Percentiles rank a stretch among this genome's conserved stretches.
Conservation (phyloP, 257 asterid genomes). For the Rehmannia glutinosa region DNA sequence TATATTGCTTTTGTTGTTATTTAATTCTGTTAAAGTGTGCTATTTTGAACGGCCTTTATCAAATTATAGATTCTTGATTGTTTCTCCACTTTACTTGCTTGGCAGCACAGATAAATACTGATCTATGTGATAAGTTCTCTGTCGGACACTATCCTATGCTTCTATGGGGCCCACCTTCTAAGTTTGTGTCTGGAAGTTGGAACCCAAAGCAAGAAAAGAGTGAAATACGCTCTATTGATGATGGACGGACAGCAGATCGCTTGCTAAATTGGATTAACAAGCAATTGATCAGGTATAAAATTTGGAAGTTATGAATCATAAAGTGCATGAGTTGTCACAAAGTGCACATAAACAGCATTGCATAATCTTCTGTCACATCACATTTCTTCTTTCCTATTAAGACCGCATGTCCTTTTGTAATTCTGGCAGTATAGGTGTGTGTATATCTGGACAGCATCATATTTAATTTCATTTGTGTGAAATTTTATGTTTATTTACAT, state of each 20-base stretch:
- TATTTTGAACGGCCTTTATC: constrained; percentile 7
- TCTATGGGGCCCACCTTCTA: constrained; percentile 83
- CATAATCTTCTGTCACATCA: not conserved
- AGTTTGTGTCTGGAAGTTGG: constrained; percentile 74
- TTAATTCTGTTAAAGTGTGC: not conserved
- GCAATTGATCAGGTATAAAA: constrained; percentile 57
- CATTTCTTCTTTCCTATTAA: not conserved
- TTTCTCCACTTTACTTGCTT: constrained; percentile 39
- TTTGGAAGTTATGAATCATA: constrained; percentile 2
- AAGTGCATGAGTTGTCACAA: constrained; percentile 2
- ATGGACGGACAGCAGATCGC: constrained; percentile 62
- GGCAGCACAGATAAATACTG: constrained; percentile 93
- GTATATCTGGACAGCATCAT: not conserved
- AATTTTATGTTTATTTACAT: constrained; percentile 5
- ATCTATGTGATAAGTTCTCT: constrained; percentile 84
- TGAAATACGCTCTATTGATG: constrained; percentile 53
- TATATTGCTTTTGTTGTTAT: not conserved
- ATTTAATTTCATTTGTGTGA: not conserved
- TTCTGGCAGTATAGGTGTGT: not conserved
- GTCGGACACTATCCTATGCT: constrained; percentile 76
- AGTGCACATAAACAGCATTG: constrained; percentile 5
- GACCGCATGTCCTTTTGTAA: not conserved
- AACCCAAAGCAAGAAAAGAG: constrained; percentile 54
- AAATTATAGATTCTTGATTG: constrained; percentile 34
- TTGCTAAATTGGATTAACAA: constrained; percentile 81